Base-by-base conservation (phyloP, 768 basidiomycete genomes). In the Peribolospora baueri region DNA sequence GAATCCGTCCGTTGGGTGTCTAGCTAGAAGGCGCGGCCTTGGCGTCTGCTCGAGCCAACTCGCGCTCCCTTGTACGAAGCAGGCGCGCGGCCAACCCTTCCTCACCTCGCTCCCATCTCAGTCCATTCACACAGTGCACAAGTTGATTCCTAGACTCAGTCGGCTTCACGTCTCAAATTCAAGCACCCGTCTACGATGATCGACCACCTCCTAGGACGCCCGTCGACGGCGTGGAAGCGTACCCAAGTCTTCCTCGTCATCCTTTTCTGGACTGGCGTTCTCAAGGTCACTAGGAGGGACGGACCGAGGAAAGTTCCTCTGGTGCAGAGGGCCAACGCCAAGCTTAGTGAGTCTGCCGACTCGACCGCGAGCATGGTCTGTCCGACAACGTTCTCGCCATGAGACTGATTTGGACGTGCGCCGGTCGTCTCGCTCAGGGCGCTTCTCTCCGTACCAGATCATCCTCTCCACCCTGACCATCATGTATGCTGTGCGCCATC, bases 361-460 rank as follows among this genome's bases (percentile, higher is more conserved):
- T 59, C 14, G 56, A 61, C 54, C 5, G 25, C 25, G 25, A 25
- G 25, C 25, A 25, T 25, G 25, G 25, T 40, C 11, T 11, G 43
- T 53, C 4, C 7, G 52, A 5, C 41, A 39, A 5, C 10, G 36
- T 25, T 5, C 42, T 13, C 10, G 14, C 42, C 9, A 11, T 14
- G 8, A 6, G 51, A 7, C 43, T 45, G 8, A 45, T 45, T 13
- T 45, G 7, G 13, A 11, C 5, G 40, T 25, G 55, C 64, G 3
- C 46, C 50, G 48, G 60, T 25, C 14, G 10, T 43, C 14, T 11
- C 11, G 13, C 2, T 25, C 54, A 86, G 80, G 74, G 64, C 77
- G 78, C 25, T 91, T 86, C 70, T 82, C 88, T 0, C 93, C 93
- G n/a, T 98, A 87, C 81, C 90, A 98, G 64, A 74, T 95, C 62